Base-by-base conservation (phyloP, 2,329 filamentous ascomycete species). In the Epichloe brachyelytri region DNA sequence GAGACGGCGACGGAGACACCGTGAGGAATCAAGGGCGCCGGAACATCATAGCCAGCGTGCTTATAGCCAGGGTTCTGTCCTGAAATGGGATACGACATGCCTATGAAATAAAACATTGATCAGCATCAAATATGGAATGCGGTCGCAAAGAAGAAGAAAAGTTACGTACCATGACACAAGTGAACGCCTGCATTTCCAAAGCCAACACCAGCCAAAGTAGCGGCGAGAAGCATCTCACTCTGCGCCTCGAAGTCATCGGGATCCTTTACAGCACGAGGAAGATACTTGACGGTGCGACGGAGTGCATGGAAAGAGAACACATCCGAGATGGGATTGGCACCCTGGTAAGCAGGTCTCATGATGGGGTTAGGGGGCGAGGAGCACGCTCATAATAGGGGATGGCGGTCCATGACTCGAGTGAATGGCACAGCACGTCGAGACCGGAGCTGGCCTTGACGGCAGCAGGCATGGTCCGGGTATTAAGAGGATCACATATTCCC, bases 121-220 rank as follows among this genome's bases (percentile, higher is more conserved):
- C 17, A 46, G 34, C 48, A 26, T 50, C 11, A 38, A 11, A 26
- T 8, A 37, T 17, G 36, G 26, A 30, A 34, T 22, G 36, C 30
- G 1, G 30, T 30, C 3, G 15, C 14, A 38, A 37, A 22, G 19
- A 11, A 5, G 33, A 20, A 12, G 36, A 5, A 30, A 41, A 11
- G 30, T 34, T 22, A 65, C 75, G 49, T 63, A 77, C 77, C 78
- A 56, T 82, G 78, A 56, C 78, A 82, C 43, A 82, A 74, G 70
- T 98, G 93, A 2, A 98, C 93, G 47, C 94, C 93, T 1, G 94
- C 94, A 61, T 98, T 98, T 19, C 94, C 93, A 65, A 98, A 98
- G 0, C 93, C 93, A 3, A 98, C 89, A 44, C 93, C 93, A 0
- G 94, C 93, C 2, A 98, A 74, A 0, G 93, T 98, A 1, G 93